Evolutionary conservation across 148 eudicot species (phyloP), one percentile per base, ranked within the genome.

Genomic region (Silene conica): DNA sequence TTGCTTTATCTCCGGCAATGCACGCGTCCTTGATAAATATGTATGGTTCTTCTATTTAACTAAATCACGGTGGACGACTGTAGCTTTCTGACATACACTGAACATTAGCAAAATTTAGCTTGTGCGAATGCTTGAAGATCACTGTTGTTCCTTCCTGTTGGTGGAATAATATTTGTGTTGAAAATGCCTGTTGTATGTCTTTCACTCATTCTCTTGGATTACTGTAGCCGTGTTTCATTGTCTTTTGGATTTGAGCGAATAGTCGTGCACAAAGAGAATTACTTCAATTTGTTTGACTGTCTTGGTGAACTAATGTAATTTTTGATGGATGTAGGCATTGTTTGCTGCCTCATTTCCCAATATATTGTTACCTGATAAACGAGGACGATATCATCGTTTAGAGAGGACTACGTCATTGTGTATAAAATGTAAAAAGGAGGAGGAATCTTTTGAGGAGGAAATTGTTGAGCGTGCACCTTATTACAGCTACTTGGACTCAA

Each of bases 391-490:
- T 72, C 55, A 62, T 78, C 76, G 72, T 26, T 65, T 75, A 41
- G 74, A 67, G 73, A 88, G 78, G 85, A 63, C 77, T 25, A 77
- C 82, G 48, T 79, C 75, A 73, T 78, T 67, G 45, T 63, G 81
- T 75, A 82, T 92, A 83, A 96, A 81, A 71, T 89, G 97, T 18
- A 81, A 89, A 78, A 84, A 92, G 71, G 71, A 86, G 77, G 90
- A 86, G n/a, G 79, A 74, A 56, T 48, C 85, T 15, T 77, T 74
- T 66, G 79, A 92, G 82, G 77, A 92, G 2, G 81, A 90, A 43
- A 78, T 87, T 62, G 89, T 96, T 71, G 96, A 96, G 80, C 97
- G 96, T 14, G 71, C 84, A 28, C 99, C 97, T 13, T 96, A 96
- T 73, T 71, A 87, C 76, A 89, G 90, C 85, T 96, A 96, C 69